phyloP scores from a whole-genome alignment of 73 alveolate species.

The Stentor coeruleus region DNA sequence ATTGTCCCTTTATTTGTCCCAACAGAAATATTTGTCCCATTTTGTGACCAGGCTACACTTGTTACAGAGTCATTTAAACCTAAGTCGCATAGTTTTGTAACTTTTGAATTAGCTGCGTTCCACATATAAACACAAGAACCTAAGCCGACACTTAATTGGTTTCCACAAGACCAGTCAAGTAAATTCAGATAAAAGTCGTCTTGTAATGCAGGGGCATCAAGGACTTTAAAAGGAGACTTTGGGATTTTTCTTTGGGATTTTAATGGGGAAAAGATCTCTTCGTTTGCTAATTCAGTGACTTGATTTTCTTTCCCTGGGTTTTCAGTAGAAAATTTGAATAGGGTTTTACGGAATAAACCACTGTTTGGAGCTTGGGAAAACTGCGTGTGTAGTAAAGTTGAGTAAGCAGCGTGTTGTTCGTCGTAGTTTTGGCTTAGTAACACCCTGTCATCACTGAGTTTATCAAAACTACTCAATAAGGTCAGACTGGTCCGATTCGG shows the following conservation, averaged over 20 bases:
- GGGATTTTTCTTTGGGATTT: constrained; percentile 60
- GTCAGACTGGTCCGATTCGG: no score
- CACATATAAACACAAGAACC: constrained; percentile 72
- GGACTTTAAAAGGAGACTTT: constrained; percentile 82
- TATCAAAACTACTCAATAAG: no score
- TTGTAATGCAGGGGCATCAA: constrained; percentile 90
- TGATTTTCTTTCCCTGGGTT: no score
- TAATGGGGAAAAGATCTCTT: no score
- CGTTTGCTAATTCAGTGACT: no score
- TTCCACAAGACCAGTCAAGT: constrained; percentile 83
- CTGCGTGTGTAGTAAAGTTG: no score
- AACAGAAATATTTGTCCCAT: constrained; percentile 67
- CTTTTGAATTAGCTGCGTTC: constrained; percentile 64
- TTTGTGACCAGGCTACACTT: constrained; percentile 41
- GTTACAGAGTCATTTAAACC: constrained; percentile 58
- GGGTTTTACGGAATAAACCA: no score
- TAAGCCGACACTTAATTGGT: constrained; percentile 83
- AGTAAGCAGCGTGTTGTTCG: no score
- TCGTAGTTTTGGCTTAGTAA: no score
- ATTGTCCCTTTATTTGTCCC: constrained; percentile 78
- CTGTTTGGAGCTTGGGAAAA: no score
- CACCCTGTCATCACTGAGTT: no score
- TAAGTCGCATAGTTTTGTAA: constrained; percentile 54
- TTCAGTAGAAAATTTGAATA: no score
- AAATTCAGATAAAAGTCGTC: constrained; percentile 93